Percentiles rank a stretch among this genome's conserved stretches.
phyloP scores from a whole-genome alignment of 371 early-diverging fungal genomes.

The Lichtheimia ornata region DNA sequence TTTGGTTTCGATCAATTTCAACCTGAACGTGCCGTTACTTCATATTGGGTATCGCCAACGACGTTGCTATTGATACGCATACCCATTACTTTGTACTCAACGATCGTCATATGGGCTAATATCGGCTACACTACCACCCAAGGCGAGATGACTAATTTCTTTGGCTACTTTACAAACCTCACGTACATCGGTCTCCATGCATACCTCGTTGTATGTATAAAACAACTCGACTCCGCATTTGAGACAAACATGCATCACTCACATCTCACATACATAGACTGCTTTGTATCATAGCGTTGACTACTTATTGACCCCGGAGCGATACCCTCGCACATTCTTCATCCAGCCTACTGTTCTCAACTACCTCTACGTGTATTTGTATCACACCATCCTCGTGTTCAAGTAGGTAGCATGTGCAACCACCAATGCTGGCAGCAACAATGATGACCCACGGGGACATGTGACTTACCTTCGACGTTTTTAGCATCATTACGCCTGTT shows the following conservation, averaged over 20 bases:
- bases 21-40: slow-evolving; percentile 57
- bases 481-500: slow-evolving; percentile 58
- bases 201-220: slow-evolving; percentile 47
- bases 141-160: slow-evolving; percentile 22
- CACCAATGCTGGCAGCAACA: neutral
- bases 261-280: slow-evolving; percentile 16
- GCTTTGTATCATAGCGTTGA: slow-evolving; percentile 31
- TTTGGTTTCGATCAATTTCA: slow-evolving; percentile 52
- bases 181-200: slow-evolving; percentile 54
- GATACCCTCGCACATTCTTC: slow-evolving; percentile 25
- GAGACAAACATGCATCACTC: neutral
- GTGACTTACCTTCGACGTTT: neutral
- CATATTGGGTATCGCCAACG: slow-evolving; percentile 48
- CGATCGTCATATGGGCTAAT: slow-evolving; percentile 45
- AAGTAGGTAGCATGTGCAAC: slow-evolving; percentile 33
- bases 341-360: slow-evolving; percentile 38
- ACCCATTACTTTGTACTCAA: slow-evolving; percentile 32
- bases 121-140: slow-evolving; percentile 31
- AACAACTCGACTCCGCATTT: neutral
- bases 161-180: slow-evolving; percentile 53
- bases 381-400: slow-evolving; percentile 44
- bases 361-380: slow-evolving; percentile 45
- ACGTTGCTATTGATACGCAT: slow-evolving; percentile 48
- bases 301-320: slow-evolving; percentile 19
- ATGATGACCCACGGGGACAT: too few relatives aligned